phyloP scores from a whole-genome alignment of 495 filamentous ascomycete species.

The Recurvomyces mirabilis region DNA sequence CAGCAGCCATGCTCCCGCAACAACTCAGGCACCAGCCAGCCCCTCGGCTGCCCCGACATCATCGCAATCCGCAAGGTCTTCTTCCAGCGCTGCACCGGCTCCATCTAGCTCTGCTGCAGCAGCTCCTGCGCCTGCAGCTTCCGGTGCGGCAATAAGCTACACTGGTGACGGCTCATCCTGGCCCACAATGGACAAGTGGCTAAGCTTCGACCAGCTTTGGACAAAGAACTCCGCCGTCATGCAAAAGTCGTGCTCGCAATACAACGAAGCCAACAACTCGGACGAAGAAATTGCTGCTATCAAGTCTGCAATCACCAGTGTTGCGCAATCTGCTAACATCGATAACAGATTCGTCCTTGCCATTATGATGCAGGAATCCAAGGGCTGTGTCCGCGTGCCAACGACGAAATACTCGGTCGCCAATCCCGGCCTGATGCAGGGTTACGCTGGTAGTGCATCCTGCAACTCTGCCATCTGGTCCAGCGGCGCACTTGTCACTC shows the following conservation, averaged over 20 bases:
- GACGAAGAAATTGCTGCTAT: conserved; percentile 71
- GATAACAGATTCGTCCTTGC: conserved; percentile 16
- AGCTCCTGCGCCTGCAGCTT: neutral
- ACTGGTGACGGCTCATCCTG: conserved; percentile 7
- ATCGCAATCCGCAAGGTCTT: neutral
- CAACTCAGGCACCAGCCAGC: neutral
- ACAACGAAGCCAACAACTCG: conserved; percentile 30
- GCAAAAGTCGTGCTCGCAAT: conserved; percentile 34
- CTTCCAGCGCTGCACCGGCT: neutral
- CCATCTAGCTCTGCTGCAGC: neutral
- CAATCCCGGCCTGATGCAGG: conserved; percentile 46
- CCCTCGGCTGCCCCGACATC: neutral
- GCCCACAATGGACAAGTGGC: conserved; percentile 1
- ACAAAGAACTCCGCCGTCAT: conserved; percentile 34
- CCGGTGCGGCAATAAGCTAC: neutral
- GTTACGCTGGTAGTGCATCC: conserved; percentile 26
- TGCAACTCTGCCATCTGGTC: conserved; percentile 33
- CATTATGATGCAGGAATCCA: conserved; percentile 16
- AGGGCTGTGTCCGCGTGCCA: conserved; percentile 27
- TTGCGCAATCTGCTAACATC: conserved; percentile 6
- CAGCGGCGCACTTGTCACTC: too few relatives aligned
- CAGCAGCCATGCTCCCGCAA: neutral
- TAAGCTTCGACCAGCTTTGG: conserved; percentile 4
- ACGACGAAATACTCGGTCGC: conserved; percentile 33
- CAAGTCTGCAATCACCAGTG: conserved; percentile 4